phyloP scores from a whole-genome alignment of 305 asterid genomes.

The Solanum chacoense region DNA sequence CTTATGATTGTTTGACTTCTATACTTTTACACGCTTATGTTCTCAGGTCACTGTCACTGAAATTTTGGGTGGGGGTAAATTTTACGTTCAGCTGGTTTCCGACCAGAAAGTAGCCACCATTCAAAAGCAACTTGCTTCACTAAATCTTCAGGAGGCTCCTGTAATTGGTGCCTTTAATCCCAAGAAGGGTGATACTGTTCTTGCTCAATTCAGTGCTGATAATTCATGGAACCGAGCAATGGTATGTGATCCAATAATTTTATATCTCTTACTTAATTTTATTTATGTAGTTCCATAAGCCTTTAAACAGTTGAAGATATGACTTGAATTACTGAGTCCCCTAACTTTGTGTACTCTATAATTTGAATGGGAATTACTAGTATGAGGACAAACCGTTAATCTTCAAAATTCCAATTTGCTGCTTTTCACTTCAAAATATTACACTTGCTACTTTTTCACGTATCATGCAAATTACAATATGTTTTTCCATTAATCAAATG shows the following conservation, averaged over 20 bases:
- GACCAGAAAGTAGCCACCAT: slow-evolving; percentile 81
- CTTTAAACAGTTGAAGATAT: background rate
- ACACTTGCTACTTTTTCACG: background rate
- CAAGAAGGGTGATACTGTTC: slow-evolving; percentile 76
- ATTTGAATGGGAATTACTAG: background rate
- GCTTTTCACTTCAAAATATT: background rate
- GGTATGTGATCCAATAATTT: slow-evolving; percentile 37
- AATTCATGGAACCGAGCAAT: slow-evolving; percentile 98
- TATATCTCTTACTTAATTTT: background rate
- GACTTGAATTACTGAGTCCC: background rate
- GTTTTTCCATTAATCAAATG: background rate
- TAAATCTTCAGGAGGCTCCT: slow-evolving; percentile 80
- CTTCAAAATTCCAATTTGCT: background rate
- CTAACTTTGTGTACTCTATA: background rate
- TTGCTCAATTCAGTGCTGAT: slow-evolving; percentile 84
- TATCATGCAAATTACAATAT: background rate
- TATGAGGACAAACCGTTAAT: background rate
- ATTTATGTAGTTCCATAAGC: background rate
- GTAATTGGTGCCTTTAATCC: slow-evolving; percentile 81
- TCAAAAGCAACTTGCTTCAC: slow-evolving; percentile 75
- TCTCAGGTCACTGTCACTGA: slow-evolving; percentile 78
- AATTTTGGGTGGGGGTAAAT: slow-evolving; percentile 86
- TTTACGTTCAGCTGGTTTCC: slow-evolving; percentile 69
- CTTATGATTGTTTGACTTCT: background rate
- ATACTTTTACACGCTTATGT: background rate